Base-by-base conservation (phyloP, 1,284 basidiomycete genomes). In the Cryptococcus sp. region DNA sequence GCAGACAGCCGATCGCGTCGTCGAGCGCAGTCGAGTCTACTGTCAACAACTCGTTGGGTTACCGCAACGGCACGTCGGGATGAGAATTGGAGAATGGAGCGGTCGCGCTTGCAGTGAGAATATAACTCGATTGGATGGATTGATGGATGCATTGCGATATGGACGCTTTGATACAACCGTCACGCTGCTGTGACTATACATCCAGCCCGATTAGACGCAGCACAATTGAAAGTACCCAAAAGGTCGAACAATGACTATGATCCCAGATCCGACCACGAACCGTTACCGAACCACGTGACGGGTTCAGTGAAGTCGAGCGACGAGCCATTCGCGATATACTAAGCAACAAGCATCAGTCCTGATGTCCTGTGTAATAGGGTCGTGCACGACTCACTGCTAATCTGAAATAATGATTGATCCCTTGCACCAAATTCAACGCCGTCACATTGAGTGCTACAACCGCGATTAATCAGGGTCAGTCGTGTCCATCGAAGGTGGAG, bases 271-370 rank as follows among this genome's bases (percentile, higher is more conserved):
- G 22, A 22, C 58, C 58, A 64, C 3, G 58, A 55, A 3, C 54
- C 51, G 38, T 64, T 57, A 15, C 48, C 23, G 23, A 46, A 56
- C 43, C 52, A 52, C 17, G 52, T 55, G 7, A 61, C 47, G 2
- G 71, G 70, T 25, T 65, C 54, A 1, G 66, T 68, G 47, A 62
- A 72, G 61, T 74, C 70, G 38, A 72, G 52, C 8, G 65, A 67
- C 1, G 64, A 61, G 0, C 67, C 67, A 55, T 65, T 68, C 2
- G 50, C 62, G 11, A 65, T 54, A 43, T 61, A 71, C 66, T 70
- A 53, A 16, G 15, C 39, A 30, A 27, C 50, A 20, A 23, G 42
- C 45, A 35, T 35, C 30, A 35, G 30, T 35, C 10, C 30, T 35
- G 30, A n/a, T 10, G 8, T 13, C n/a, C 42, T 19, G 27, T 19